Percentiles rank a stretch among this genome's conserved stretches.
Evolutionary conservation across 2,329 filamentous ascomycete species (phyloP).

Genomic region (Endocalyx cinctus): DNA sequence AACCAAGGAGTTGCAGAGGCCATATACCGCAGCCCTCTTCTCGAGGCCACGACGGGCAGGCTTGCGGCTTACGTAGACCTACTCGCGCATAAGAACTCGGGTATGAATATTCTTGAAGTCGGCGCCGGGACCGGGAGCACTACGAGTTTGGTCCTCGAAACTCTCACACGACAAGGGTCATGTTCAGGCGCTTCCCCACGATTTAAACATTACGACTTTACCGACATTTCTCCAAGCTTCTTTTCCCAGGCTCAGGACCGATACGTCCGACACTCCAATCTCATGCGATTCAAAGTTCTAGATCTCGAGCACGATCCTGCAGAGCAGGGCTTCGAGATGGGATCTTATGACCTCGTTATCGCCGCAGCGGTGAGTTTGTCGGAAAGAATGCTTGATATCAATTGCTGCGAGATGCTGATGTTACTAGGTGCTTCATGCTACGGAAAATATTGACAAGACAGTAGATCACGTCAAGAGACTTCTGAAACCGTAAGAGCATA

Average conservation of each 20-base stretch:
- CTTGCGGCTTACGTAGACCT: neutral
- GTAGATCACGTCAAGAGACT: constrained; percentile 1
- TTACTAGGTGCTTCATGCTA: constrained; percentile 3
- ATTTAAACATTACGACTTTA: constrained; percentile 7
- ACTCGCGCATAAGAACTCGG: constrained; percentile 1
- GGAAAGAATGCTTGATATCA: neutral
- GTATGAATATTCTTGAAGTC: constrained; percentile 1
- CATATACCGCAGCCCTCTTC: constrained; percentile 1
- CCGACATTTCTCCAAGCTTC: constrained; percentile 9
- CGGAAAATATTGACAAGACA: constrained; percentile 1
- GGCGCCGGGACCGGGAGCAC: constrained; percentile 2
- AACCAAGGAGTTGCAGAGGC: neutral
- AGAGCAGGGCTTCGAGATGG: constrained; percentile 8
- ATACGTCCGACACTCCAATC: constrained; percentile 1
- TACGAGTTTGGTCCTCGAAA: neutral
- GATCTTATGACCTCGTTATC: constrained; percentile 9
- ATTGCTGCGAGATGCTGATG: neutral
- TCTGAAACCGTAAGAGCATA: neutral
- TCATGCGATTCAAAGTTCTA: constrained; percentile 7
- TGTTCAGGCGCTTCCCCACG: neutral
- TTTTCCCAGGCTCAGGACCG: constrained; percentile 6
- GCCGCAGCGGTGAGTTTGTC: constrained; percentile 2
- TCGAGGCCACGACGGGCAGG: neutral
- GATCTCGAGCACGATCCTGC: constrained; percentile 6
- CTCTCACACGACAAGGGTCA: neutral